Evolutionary conservation across 768 basidiomycete genomes (phyloP), one percentile per base, ranked within the genome.

Genomic region (Rossbeevera mucosa): DNA sequence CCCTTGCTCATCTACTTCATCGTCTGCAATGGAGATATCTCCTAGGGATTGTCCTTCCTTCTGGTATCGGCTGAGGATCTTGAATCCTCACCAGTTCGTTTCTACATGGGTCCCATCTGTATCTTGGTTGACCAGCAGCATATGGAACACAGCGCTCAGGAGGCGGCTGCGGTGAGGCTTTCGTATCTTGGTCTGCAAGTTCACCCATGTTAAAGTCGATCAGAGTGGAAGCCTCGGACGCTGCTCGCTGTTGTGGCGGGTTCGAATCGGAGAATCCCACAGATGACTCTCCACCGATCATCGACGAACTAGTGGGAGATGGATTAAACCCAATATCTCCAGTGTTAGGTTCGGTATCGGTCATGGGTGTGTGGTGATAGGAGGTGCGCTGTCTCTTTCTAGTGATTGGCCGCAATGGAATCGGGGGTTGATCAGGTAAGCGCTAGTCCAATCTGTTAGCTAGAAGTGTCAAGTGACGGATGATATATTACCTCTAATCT

Each of bases 401-500:
- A 2, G 50, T 44, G 11, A 48, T 1, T 7, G 22, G 44, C 13
- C 58, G 59, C 8, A 47, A 12, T 9, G 59, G 65, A 28, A 67
- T 30, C 2, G 57, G 61, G 2, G 67, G 66, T 26, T 67, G 66
- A 21, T 28, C 55, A 25, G 65, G 63, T 22, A 67, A 25, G 12
- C 65, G 66, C 66, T 67, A 26, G n/a, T 48, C 25, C 21, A 51
- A 12, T 25, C 14, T 13, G 29, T 54, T 22, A 53, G 20, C 31
- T 8, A 30, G 45, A 2, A 13, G 9, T 18, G 5, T 26, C 7
- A n/a, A n/a, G 7, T 25, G 2, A 9, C 5, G 18, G 7, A 44
- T 7, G 9, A 20, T 3, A 21, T 25, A 0, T 25, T 13, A 65
- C 66, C 63, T 68, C 66, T 20, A 69, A 29, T 46, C 52, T 53